phyloP scores from a whole-genome alignment of 2,329 filamentous ascomycete species.

The Hypoxylon rubiginosum region DNA sequence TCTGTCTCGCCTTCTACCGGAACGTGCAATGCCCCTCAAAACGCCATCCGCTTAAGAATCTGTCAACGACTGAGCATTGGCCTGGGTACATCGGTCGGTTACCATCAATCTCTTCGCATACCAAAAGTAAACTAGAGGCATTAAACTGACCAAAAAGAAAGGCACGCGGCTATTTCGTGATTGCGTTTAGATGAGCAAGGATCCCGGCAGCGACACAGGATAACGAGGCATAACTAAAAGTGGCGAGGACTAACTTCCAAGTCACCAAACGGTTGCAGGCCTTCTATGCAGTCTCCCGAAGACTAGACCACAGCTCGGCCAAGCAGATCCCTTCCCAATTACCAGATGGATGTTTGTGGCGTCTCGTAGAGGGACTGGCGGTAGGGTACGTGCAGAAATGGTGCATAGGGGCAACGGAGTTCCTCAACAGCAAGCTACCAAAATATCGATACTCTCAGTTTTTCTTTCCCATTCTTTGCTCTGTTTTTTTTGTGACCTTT shows the following conservation, averaged over 20 bases:
- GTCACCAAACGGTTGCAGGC: constrained; percentile 52
- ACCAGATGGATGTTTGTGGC: constrained; percentile 61
- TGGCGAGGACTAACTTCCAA: constrained; percentile 51
- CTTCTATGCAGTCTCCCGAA: constrained; percentile 59
- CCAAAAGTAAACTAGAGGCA: constrained; percentile 1
- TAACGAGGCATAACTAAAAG: constrained; percentile 49
- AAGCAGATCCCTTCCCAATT: constrained; percentile 57
- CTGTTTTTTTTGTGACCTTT: not conserved
- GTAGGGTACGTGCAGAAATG: constrained; percentile 64
- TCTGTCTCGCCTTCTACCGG: constrained; percentile 1
- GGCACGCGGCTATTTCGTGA: constrained; percentile 23
- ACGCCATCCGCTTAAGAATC: not conserved
- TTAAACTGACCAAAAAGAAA: constrained; percentile 12
- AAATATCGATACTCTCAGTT: constrained; percentile 28
- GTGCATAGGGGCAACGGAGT: constrained; percentile 58
- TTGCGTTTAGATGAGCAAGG: constrained; percentile 36
- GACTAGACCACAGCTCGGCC: constrained; percentile 53
- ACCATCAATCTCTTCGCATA: constrained; percentile 9
- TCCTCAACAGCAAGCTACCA: constrained; percentile 44
- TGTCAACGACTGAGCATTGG: not conserved
- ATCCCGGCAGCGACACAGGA: constrained; percentile 45
- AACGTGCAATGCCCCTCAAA: not conserved
- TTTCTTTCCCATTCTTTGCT: constrained; percentile 29
- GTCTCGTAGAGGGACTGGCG: constrained; percentile 61
- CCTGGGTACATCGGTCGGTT: not conserved